Base-by-base conservation (phyloP, 306 rosid genomes). In the Trifolium pratense region DNA sequence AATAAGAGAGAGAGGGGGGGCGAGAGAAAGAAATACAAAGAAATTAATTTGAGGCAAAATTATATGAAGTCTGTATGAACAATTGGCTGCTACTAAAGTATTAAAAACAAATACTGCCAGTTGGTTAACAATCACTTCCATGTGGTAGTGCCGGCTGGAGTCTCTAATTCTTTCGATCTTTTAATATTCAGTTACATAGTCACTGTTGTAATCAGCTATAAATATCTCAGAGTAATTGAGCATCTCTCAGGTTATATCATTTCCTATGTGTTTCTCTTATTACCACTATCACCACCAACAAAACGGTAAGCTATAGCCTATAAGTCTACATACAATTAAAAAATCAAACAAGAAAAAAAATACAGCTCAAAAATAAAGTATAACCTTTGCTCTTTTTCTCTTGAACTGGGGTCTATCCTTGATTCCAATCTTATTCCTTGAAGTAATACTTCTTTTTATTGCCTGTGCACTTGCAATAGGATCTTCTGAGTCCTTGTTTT, bases 381-480 rank as follows among this genome's bases (percentile, higher is more conserved):
- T 64, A 7, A 86, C 97, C 97, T 93, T 93, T 39, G 96, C 87
- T 77, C 31, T 91, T 83, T 86, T 93, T 80, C 92, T 87, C 86
- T 93, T 91, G 78, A 89, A 91, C 72, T 84, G 89, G 73, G 82
- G 86, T 82, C 71, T 86, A 74, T 91, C 93, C 80, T 81, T 89
- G 78, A 77, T 58, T 17, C 49, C 87, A 64, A 52, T 18, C 65
- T n/a, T 75, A 32, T 77, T 75, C 70, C 75, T 85, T 39, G 68
- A 6, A 55, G 57, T 37, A 18, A 6, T 51, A 36, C 18, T 74
- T 70, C 74, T 84, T 62, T 63, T 65, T 49, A 68, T 36, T 74
- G 52, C 70, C 78, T 32, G 82, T 48, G 26, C 64, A 55, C 72
- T 81, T 57, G 64, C 63, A 53, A 70, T 61, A 40, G 76, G 82